Conservation (phyloP, 2,329 filamentous ascomycete genomes). For the Talaromyces verruculosus region DNA sequence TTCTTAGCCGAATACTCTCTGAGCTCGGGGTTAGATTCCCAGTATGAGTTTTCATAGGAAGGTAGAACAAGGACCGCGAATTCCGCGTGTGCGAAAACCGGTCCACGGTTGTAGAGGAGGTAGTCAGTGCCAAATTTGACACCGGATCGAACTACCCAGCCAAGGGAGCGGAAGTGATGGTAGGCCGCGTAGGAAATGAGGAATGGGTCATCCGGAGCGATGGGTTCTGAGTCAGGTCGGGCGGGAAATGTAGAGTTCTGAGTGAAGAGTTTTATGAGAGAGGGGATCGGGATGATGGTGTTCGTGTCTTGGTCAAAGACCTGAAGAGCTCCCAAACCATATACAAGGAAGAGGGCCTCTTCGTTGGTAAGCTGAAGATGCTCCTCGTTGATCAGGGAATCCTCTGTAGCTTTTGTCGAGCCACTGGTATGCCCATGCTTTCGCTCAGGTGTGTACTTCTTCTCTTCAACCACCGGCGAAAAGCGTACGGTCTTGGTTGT, state of each 20-base stretch:
- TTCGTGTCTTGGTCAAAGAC: conserved; percentile 49
- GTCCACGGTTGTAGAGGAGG: conserved; percentile 88
- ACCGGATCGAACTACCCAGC: conserved; percentile 89
- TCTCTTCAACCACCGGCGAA: conserved; percentile 65
- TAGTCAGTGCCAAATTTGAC: conserved; percentile 95
- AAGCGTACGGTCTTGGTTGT: conserved; percentile 66
- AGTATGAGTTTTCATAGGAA: conserved; percentile 72
- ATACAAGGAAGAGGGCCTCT: conserved; percentile 87
- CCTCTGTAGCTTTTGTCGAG: conserved; percentile 26
- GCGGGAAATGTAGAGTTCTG: conserved; percentile 69
- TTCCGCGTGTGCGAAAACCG: conserved; percentile 92
- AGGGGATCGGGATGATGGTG: conserved; percentile 51
- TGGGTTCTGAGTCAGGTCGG: conserved; percentile 39
- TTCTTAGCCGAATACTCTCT: conserved; percentile 54
- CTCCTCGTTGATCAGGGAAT: conserved; percentile 59
- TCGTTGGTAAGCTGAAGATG: conserved; percentile 89
- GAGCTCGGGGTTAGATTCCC: conserved; percentile 55
- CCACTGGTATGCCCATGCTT: conserved; percentile 18
- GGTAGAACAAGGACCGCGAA: conserved; percentile 85
- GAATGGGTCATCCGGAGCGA: conserved; percentile 78
- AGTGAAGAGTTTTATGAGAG: conserved; percentile 67
- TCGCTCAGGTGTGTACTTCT: conserved; percentile 52
- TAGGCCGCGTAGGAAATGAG: conserved; percentile 85
- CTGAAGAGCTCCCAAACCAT: conserved; percentile 71
- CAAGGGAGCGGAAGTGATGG: conserved; percentile 92